Evolutionary conservation across 176 grass and related monocot species (phyloP).

Genomic region (Ensete glaucum): DNA sequence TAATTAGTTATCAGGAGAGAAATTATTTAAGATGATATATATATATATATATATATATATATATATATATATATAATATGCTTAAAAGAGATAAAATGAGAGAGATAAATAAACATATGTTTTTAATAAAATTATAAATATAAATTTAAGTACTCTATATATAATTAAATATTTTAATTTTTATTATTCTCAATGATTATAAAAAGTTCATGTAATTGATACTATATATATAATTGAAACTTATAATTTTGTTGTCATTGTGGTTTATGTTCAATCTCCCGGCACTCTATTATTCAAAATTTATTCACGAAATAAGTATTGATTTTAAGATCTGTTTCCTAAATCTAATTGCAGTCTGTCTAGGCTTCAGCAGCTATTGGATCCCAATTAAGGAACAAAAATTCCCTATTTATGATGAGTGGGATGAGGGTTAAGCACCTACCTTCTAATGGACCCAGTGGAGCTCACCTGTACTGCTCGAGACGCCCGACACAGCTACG

Average conservation of each 20-base stretch:
- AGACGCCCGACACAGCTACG: too few species aligned
- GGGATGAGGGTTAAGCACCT: too few species aligned
- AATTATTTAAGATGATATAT: neutral
- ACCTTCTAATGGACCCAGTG: too few species aligned
- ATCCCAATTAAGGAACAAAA: neutral
- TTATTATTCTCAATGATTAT: neutral
- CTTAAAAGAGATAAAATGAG: too few species aligned
- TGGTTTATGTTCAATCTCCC: neutral
- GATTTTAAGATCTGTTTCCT: neutral
- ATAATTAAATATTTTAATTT: neutral
- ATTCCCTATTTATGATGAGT: neutral
- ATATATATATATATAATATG: too few species aligned
- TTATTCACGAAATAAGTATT: neutral
- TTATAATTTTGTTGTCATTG: neutral
- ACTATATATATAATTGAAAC: neutral
- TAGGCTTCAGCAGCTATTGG: too few species aligned
- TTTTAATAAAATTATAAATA: neutral
- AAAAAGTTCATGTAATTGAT: neutral
- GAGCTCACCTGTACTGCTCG: too few species aligned
- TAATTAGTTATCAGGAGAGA: neutral
- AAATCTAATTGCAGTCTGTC: neutral
- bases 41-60: too few species aligned
- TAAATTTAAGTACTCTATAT: neutral
- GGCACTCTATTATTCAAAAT: neutral
- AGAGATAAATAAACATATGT: too few species aligned